Evolutionary conservation across 192 early-diverging fungal genomes (phyloP), one percentile per base, ranked within the genome.

Genomic region (Allomyces macrogynus): DNA sequence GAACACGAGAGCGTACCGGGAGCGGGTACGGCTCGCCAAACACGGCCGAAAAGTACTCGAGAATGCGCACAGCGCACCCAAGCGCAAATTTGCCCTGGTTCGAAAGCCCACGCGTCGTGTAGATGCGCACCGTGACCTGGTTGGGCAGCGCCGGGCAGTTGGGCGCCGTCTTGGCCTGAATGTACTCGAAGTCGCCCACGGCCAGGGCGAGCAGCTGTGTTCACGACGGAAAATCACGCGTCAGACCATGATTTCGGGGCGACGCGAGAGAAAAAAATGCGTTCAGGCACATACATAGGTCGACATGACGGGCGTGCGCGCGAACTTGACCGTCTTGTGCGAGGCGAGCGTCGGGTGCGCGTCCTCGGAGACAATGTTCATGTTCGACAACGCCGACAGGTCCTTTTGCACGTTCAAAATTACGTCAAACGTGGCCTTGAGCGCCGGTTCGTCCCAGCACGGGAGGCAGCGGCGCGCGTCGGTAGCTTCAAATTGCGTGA

Each of bases 401-500:
- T 85, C 77, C 26, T 77, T 77, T 25, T 76, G 79, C 42, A 98
- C 89, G 49, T 84, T 78, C 65, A 98, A 77, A 4, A 87, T 90
- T 49, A 94, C 80, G 68, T 93, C 89, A 64, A 96, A 99, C 0
- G 89, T 92, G 27, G 94, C 92, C 77, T 99, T 99, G 61, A 89
- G 81, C 65, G 84, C 80, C 16, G 49, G 49, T 16, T 57, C 49
- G 49, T 57, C 49, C 49, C 86, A 96, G 73, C 87, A 97, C n/a
- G 95, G 95, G 74, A 98, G 88, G 18, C 87, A 86, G 40, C 89
- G 83, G 65, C 94, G 86, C 26, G 87, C 87, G 71, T 93, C 86
- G 23, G 89, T 92, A 11, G 92, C 80, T 79, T 96, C 91, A 68
- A 96, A 99, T 73, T 99, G 94, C 9, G 95, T 97, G 10, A 87